Conservation (phyloP, 805 yeast genomes). For the Pichia phayaonensis region DNA sequence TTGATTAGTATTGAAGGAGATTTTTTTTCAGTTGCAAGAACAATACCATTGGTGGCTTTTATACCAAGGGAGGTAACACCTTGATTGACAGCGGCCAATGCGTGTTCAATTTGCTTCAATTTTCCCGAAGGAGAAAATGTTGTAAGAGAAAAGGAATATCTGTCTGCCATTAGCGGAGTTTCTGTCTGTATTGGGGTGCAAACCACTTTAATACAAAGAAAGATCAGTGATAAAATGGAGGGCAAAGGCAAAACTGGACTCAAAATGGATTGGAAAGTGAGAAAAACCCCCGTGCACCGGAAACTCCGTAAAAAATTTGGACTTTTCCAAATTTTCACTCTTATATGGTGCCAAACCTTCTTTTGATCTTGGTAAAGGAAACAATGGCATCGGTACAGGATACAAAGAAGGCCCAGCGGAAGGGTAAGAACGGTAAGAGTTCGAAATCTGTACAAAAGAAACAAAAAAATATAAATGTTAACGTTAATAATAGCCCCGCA, state of each 20-base stretch:
- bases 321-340: background rate
- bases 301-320: background rate
- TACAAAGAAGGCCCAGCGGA: background rate
- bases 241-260: background rate
- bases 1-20: constrained; percentile 72
- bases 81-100: constrained; percentile 93
- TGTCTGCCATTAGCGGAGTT: constrained; percentile 68
- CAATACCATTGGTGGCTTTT: constrained; percentile 89
- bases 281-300: background rate
- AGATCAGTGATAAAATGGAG: background rate
- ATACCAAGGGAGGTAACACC: constrained; percentile 97
- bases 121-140: constrained; percentile 99
- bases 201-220: background rate
- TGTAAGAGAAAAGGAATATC: constrained; percentile 95
- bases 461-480: background rate
- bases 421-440: constrained; percentile 5
- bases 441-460: background rate
- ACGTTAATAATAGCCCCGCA: background rate
- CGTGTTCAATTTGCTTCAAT: constrained; percentile 95
- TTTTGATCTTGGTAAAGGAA: background rate
- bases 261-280: background rate
- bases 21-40: constrained; percentile 93
- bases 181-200: background rate
- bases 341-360: too few species aligned
- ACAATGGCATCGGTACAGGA: background rate